Conservation (phyloP, 805 yeast genomes). For the Torulaspora maleeae region DNA sequence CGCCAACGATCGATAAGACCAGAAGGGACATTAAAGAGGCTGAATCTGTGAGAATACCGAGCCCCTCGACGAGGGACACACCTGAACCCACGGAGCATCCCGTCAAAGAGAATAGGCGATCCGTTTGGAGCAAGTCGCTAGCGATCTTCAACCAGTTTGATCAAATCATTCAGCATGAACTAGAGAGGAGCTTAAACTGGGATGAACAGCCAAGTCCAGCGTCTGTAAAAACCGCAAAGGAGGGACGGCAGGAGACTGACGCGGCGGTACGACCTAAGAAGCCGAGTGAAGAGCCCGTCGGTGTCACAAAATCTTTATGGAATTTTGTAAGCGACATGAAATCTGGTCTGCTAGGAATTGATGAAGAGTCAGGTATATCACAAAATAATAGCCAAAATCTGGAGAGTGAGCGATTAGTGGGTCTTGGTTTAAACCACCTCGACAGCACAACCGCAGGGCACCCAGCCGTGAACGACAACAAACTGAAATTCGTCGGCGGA, state of each 20-base stretch:
- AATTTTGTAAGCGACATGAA: constrained; percentile 49
- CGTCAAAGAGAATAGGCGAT: constrained; percentile 16
- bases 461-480: constrained; percentile 5
- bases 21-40: not conserved
- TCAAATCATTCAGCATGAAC: constrained; percentile 57
- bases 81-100: constrained; percentile 2
- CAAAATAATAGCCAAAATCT: not conserved
- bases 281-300: constrained; percentile 17
- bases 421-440: constrained; percentile 3
- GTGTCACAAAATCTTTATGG: constrained; percentile 45
- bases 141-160: constrained; percentile 64
- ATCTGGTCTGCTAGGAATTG: constrained; percentile 37
- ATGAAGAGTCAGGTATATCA: constrained; percentile 25
- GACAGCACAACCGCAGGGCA: constrained; percentile 3
- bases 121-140: constrained; percentile 51
- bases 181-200: constrained; percentile 49
- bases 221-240: not conserved
- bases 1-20: not conserved
- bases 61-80: not conserved
- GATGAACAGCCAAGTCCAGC: constrained; percentile 19
- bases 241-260: constrained; percentile 13
- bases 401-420: not conserved
- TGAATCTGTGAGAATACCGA: not conserved
- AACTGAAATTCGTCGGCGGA: constrained; percentile 13
- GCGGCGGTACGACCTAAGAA: constrained; percentile 22